phyloP scores from a whole-genome alignment of 2,329 filamentous ascomycete species.

The Tolypocladium amazonense region DNA sequence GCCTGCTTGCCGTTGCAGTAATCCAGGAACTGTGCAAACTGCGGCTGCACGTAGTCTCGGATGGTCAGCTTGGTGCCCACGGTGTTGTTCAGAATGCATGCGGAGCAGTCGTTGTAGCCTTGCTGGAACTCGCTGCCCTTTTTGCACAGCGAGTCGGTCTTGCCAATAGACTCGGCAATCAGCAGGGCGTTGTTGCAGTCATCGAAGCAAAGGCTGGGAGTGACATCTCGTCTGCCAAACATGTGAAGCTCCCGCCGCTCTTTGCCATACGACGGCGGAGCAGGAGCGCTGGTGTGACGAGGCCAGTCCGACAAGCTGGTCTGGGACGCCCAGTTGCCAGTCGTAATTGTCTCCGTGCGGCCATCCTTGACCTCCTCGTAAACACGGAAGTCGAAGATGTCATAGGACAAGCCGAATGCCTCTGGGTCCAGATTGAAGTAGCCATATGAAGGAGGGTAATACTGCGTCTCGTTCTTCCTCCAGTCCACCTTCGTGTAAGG shows the following conservation, averaged over 20 bases:
- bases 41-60: constrained; percentile 22
- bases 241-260: constrained; percentile 10
- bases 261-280: constrained; percentile 7
- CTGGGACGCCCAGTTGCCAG: constrained; percentile 46
- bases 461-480: constrained; percentile 32
- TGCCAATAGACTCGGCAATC: constrained; percentile 37
- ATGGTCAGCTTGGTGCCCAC: constrained; percentile 14
- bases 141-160: constrained; percentile 33
- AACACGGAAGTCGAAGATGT: constrained; percentile 43
- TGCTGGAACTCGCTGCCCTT: constrained; percentile 28
- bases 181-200: constrained; percentile 39
- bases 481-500: constrained; percentile 25
- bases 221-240: constrained; percentile 28
- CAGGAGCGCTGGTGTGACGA: neutral
- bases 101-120: constrained; percentile 25
- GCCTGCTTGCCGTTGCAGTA: constrained; percentile 29
- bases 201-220: constrained; percentile 39
- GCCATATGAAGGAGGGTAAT: constrained; percentile 37
- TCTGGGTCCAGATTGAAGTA: constrained; percentile 56
- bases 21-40: constrained; percentile 32
- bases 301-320: constrained; percentile 28
- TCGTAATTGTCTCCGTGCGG: constrained; percentile 33
- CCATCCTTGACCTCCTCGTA: constrained; percentile 24
- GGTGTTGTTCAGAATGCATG: constrained; percentile 26
- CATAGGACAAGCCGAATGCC: constrained; percentile 51